Conservation (phyloP, 345 rosid genomes). For the Linum lewisii region DNA sequence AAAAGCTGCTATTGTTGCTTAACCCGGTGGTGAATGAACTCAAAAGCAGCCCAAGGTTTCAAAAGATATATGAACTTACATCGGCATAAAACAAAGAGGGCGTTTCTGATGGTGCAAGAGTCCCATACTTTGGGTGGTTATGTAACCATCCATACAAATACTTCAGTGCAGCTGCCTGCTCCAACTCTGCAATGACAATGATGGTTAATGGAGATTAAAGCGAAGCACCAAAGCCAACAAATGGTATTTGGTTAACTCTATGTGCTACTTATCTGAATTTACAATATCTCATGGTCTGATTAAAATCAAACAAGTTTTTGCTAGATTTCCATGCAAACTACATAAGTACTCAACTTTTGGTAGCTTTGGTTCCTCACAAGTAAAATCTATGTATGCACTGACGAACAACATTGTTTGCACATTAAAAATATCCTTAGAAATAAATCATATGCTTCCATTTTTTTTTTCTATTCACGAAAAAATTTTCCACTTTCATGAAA, state of each 20-base stretch:
- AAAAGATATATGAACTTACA: slow-evolving; percentile 38
- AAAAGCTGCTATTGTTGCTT: neutral
- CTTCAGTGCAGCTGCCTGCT: slow-evolving; percentile 89
- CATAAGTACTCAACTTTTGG: no score
- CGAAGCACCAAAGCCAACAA: no score
- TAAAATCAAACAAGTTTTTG: neutral
- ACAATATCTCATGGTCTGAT: neutral
- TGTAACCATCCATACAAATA: slow-evolving; percentile 87
- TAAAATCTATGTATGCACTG: no score
- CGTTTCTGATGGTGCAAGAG: slow-evolving; percentile 56
- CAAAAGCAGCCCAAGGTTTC: neutral
- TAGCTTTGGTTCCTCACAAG: no score
- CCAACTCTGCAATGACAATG: slow-evolving; percentile 53
- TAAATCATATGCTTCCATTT: no score
- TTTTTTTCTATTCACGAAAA: no score
- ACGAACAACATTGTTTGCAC: no score
- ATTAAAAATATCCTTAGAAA: no score
- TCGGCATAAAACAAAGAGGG: slow-evolving; percentile 74
- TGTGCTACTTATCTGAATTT: neutral
- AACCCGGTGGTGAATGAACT: neutral
- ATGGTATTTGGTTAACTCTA: neutral
- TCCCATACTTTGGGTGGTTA: slow-evolving; percentile 78
- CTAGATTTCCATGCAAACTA: neutral
- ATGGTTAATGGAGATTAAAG: neutral
- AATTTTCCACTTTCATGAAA: no score